Conservation (phyloP, 2,329 filamentous ascomycete species). For the Penicillium psychrosexuale region DNA sequence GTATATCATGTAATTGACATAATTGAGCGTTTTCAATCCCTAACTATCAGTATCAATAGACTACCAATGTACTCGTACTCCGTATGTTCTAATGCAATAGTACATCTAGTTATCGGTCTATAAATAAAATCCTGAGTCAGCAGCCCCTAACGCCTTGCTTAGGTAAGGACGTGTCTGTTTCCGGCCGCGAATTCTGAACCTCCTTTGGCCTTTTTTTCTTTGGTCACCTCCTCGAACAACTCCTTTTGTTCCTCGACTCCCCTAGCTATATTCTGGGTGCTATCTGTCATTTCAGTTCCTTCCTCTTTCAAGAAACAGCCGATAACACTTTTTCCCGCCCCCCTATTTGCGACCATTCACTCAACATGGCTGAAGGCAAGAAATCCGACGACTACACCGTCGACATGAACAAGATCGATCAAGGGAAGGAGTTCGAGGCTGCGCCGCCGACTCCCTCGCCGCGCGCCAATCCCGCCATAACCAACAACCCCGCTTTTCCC, state of each 20-base stretch:
- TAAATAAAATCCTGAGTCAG: slow-evolving; percentile 12
- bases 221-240: background rate
- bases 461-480: slow-evolving; percentile 46
- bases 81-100: background rate
- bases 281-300: slow-evolving; percentile 1
- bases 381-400: slow-evolving; percentile 74
- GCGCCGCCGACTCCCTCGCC: slow-evolving; percentile 39
- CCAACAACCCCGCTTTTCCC: slow-evolving; percentile 74
- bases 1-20: background rate
- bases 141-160: slow-evolving; percentile 5
- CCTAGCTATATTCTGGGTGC: slow-evolving; percentile 1
- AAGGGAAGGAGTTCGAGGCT: slow-evolving; percentile 47
- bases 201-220: slow-evolving; percentile 2
- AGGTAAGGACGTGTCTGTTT: slow-evolving; percentile 4
- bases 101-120: background rate
- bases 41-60: background rate
- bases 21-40: background rate
- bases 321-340: background rate
- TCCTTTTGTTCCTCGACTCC: slow-evolving; percentile 1
- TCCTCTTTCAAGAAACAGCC: slow-evolving; percentile 1
- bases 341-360: slow-evolving; percentile 3
- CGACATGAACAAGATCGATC: slow-evolving; percentile 62
- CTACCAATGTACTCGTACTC: background rate
- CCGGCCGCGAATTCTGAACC: slow-evolving; percentile 12
- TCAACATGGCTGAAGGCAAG: slow-evolving; percentile 80